Evolutionary conservation across 1,284 basidiomycete genomes (phyloP), one percentile per base, ranked within the genome.

Genomic region (Pascua guehoae): DNA sequence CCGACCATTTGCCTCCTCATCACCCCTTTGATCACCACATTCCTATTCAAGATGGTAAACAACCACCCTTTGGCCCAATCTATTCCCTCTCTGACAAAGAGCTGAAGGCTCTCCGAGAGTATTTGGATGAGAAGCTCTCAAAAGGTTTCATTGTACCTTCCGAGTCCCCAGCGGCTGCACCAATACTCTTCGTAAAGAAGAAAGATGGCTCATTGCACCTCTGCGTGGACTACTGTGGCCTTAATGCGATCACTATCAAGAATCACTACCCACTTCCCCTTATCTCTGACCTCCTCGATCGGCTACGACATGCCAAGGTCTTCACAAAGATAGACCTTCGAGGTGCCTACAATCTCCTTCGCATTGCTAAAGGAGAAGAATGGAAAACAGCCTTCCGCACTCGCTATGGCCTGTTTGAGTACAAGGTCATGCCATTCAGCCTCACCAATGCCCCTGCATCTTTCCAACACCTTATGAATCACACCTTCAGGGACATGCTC

Each of bases 141-240:
- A 71, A 66, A 32, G 75, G 73, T 0, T 68, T 71, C 49, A 74
- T 78, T 36, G 46, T 56, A 8, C 58, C 54, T 7, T 77, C 71
- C 0, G 57, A 68, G 43, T 75, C 72, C 0, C 64, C 72, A 0
- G 62, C 65, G 32, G 71, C 38, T 12, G 64, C 80, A 0, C 79
- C 79, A 0, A 66, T 83, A 41, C 71, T 84, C 1, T 83, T 83
- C 57, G 73, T 81, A 39, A 72, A 73, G 49, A 82, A 82, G 65
- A 82, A 82, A 64, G 76, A 79, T 58, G 76, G 79, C 5, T 52
- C 60, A 0, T 62, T 79, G 0, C 63, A 75, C 0, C 70, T 80
- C 0, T 79, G 78, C 53, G 71, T 81, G 1, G 79, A 83, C 58
- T 83, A 80, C 63, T 64, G 75, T 0, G 69, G 71, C 10, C 69